Conservation (phyloP, 1,139 yeast genomes). For the Ashbya aceris region DNA sequence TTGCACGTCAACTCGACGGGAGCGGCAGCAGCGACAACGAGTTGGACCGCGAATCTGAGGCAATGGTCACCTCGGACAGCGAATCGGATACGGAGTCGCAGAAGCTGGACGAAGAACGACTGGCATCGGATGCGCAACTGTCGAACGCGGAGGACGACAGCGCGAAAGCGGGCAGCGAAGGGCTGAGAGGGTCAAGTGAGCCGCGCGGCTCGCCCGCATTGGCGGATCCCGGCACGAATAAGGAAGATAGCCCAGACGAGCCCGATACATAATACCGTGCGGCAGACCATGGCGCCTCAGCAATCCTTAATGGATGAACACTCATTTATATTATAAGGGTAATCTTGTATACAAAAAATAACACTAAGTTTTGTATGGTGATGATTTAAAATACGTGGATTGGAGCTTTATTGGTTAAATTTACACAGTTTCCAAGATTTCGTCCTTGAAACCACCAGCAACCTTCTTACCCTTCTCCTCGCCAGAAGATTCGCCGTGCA, state of each 20-base stretch:
- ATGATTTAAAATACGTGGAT: slow-evolving; percentile 2
- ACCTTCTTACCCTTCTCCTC: slow-evolving; percentile 92
- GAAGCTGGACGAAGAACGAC: too few relatives aligned
- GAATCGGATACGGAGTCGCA: too few relatives aligned
- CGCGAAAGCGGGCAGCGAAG: too few relatives aligned
- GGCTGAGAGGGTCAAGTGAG: too few relatives aligned
- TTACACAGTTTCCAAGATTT: slow-evolving; percentile 77
- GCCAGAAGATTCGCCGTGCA: slow-evolving; percentile 80
- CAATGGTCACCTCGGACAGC: too few relatives aligned
- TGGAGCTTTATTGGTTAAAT: slow-evolving; percentile 9
- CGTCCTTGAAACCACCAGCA: slow-evolving; percentile 79
- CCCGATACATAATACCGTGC: neutral
- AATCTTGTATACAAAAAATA: slow-evolving; percentile 6
- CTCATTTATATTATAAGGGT: slow-evolving; percentile 6
- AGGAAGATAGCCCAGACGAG: neutral
- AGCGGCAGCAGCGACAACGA: slow-evolving; percentile 7
- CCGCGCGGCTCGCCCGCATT: too few relatives aligned
- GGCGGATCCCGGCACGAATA: too few relatives aligned
- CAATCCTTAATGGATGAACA: slow-evolving; percentile 2
- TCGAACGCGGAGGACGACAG: too few relatives aligned
- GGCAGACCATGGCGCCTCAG: neutral
- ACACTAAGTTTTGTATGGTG: slow-evolving; percentile 2
- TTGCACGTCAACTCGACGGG: slow-evolving; percentile 7
- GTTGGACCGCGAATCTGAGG: neutral
- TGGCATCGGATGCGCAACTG: too few relatives aligned